Percentiles rank a stretch among this genome's conserved stretches.
Conservation (phyloP, 2,329 filamentous ascomycete genomes). For the Aspergillus tubingensis region DNA sequence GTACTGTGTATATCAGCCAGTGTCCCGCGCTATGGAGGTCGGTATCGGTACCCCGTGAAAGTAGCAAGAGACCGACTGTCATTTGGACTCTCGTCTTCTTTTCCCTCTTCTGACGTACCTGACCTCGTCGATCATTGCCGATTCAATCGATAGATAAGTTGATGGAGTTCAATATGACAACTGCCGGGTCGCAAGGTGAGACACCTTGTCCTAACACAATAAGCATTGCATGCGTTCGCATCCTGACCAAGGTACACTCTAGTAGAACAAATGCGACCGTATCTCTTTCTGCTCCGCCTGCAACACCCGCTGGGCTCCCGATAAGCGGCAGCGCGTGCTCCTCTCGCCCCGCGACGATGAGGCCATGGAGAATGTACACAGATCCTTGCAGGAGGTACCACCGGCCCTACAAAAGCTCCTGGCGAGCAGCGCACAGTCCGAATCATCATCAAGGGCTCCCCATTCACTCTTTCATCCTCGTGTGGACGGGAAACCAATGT, state of each 20-base stretch:
- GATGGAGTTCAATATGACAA: not conserved
- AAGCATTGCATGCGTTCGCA: not conserved
- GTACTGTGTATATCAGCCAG: too few species aligned
- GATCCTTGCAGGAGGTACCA: not conserved
- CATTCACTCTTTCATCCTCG: too few species aligned
- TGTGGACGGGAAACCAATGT: too few species aligned
- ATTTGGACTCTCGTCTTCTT: too few species aligned
- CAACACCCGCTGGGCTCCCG: not conserved
- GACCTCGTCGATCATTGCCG: too few species aligned
- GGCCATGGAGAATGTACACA: not conserved
- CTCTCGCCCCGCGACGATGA: not conserved
- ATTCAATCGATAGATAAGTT: not conserved
- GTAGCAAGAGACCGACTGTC: not conserved
- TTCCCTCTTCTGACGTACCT: too few species aligned
- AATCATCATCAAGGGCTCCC: too few species aligned
- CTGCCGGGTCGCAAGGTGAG: not conserved
- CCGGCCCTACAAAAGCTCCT: not conserved
- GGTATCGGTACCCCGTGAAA: too few species aligned
- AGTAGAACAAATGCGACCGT: not conserved
- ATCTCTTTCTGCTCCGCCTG: not conserved
- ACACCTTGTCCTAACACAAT: too few species aligned
- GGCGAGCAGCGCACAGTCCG: too few species aligned
- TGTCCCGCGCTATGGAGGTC: too few species aligned
- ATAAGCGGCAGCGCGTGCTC: not conserved
- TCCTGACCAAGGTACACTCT: not conserved